Evolutionary conservation across 1,284 basidiomycete genomes (phyloP).

Genomic region (Melampsora larici-populina): DNA sequence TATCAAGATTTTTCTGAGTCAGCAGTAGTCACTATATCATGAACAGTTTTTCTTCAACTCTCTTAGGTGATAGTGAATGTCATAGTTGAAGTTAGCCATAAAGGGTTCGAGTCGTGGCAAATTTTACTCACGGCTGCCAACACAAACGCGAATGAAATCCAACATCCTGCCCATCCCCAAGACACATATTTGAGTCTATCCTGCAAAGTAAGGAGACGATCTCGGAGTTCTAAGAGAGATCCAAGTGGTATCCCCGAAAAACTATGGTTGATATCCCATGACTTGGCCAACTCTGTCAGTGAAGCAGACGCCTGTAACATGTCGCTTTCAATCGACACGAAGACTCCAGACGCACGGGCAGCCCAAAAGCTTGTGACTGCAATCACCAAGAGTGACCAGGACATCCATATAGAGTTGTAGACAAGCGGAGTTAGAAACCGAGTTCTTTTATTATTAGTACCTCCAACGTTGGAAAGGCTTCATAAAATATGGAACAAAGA

Average conservation of each 20-base stretch:
- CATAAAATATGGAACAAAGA: neutral
- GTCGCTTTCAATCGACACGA: neutral
- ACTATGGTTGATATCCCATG: neutral
- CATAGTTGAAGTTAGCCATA: too few relatives aligned
- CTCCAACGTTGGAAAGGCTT: neutral
- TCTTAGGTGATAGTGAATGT: too few relatives aligned
- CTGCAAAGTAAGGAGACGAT: neutral
- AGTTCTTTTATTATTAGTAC: neutral
- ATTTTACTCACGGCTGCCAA: too few relatives aligned
- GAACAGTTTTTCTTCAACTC: too few relatives aligned
- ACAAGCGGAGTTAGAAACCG: neutral
- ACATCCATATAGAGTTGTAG: neutral
- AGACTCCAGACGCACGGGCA: neutral
- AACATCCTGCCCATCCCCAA: too few relatives aligned
- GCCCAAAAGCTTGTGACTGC: neutral
- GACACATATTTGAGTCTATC: too few relatives aligned
- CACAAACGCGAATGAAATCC: too few relatives aligned
- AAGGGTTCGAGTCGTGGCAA: too few relatives aligned
- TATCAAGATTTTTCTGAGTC: too few relatives aligned
- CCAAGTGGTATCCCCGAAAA: neutral
- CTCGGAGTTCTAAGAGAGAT: neutral
- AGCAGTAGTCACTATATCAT: too few relatives aligned
- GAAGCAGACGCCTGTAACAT: neutral
- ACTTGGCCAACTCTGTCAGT: neutral
- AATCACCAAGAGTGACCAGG: neutral